Percentiles rank a stretch among this genome's conserved stretches.
phyloP scores from a whole-genome alignment of 2,329 filamentous ascomycete genomes.

The Colletotrichum orbiculare region DNA sequence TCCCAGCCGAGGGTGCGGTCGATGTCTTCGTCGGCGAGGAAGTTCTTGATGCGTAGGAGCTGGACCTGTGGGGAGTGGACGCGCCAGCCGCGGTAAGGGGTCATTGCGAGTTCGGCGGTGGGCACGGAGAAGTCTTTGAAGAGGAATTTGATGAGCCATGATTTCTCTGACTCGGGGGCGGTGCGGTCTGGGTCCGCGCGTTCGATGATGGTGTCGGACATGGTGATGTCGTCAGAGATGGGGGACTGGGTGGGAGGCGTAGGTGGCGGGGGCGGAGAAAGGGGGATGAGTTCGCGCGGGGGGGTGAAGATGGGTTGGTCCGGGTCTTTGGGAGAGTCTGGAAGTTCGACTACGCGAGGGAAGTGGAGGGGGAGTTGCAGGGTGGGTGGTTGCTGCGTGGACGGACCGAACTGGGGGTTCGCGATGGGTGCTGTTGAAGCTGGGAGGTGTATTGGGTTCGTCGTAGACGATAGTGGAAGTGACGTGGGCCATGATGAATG shows the following conservation, averaged over 20 bases:
- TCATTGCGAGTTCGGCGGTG: constrained; percentile 29
- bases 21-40: constrained; percentile 60
- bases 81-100: constrained; percentile 48
- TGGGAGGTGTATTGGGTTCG: too few relatives aligned
- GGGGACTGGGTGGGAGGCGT: neutral
- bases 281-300: neutral
- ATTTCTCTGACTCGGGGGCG: neutral
- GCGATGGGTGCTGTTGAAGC: too few relatives aligned
- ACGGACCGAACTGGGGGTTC: too few relatives aligned
- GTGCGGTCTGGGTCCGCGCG: neutral
- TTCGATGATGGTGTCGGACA: constrained; percentile 4
- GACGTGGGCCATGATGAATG: too few relatives aligned
- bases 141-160: constrained; percentile 36
- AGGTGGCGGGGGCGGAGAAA: neutral
- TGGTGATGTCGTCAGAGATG: constrained; percentile 11
- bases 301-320: constrained; percentile 18
- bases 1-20: constrained; percentile 55
- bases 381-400: too few relatives aligned
- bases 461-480: too few relatives aligned
- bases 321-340: neutral
- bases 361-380: neutral
- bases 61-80: constrained; percentile 47
- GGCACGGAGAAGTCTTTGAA: constrained; percentile 19
- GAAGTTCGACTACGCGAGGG: too few relatives aligned
- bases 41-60: constrained; percentile 51